Evolutionary conservation across 2,329 filamentous ascomycete genomes (phyloP), one percentile per base, ranked within the genome.

Genomic region (Neonectria sp.): DNA sequence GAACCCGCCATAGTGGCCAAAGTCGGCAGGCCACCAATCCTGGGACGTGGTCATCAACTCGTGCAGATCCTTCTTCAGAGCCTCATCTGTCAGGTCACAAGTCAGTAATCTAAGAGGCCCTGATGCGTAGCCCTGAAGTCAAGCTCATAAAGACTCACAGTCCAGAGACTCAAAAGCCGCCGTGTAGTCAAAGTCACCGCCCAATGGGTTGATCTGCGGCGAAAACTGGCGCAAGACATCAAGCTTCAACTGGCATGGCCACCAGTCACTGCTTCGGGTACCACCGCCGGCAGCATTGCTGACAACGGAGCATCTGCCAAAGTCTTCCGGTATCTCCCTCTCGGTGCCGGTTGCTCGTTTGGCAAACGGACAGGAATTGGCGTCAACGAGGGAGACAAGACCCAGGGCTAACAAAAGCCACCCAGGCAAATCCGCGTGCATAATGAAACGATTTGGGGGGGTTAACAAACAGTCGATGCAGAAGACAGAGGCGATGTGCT

Each of bases 1-100:
- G 31, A 95, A 86, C 80, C 92, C 92, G 71, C 92, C 92, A 74
- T 95, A 95, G 85, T 94, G 91, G 63, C 92, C 92, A 76, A 92
- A 93, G 78, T 95, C 93, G 35, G 93, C 93, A 1, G 93, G 93
- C 93, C 93, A 95, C 89, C 89, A 94, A 46, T 93, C 90, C 82
- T 95, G 90, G 3, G 92, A 94, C 78, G 93, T 90, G 58, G 92
- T 95, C 90, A 94, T 92, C 75, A 95, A 78, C 21, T 83, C 85
- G n/a, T 83, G 75, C 7, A 95, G 81, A 77, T 95, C 93, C 82
- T 92, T 91, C 89, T 95, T 95, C 73, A 95, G 81, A 29, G 82
- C 91, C 68, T 87, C 83, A n/a, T 71, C 72, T 71, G 61, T 15
- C 0, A 2, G 0, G 5, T 5, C 35, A 63, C 90, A 12, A 15